These are phyloP conservation scores for Macrolepiota albuminosa DNA, from an alignment of 768 basidiomycete genomes.

Conservation along the genomic window DNA sequence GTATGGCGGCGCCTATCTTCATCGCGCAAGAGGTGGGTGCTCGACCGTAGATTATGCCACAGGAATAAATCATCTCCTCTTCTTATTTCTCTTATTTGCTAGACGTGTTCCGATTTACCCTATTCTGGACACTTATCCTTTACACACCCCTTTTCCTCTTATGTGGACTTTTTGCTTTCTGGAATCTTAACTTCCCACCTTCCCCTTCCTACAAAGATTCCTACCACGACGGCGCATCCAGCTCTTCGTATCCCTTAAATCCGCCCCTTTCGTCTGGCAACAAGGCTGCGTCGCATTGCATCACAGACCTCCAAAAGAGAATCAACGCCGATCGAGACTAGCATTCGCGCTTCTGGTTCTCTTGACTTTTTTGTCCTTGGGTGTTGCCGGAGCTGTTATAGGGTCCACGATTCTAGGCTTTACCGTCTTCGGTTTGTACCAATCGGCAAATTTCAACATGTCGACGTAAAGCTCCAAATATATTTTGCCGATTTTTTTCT, in stretches of 20 bases:
- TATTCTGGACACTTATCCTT: slow-evolving; percentile 49
- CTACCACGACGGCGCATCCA: slow-evolving; percentile 2
- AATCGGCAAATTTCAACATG: slow-evolving; percentile 42
- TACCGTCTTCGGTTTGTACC: slow-evolving; percentile 39
- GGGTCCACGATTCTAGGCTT: slow-evolving; percentile 43
- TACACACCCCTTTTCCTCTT: slow-evolving; percentile 46
- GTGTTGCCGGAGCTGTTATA: slow-evolving; percentile 42
- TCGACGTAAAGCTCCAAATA: slow-evolving; percentile 35
- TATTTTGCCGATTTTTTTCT: slow-evolving; percentile 1
- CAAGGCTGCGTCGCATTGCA: not conserved
- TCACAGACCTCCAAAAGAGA: slow-evolving; percentile 19
- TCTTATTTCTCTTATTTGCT: not conserved
- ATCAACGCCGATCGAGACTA: slow-evolving; percentile 40
- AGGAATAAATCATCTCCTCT: not conserved
- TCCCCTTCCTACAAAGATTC: slow-evolving; percentile 10
- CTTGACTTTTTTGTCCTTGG: slow-evolving; percentile 33
- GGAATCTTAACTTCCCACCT: slow-evolving; percentile 48
- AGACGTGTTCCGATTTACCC: slow-evolving; percentile 51
- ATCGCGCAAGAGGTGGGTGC: slow-evolving; percentile 31
- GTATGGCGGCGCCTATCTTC: slow-evolving; percentile 38
- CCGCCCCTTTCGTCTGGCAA: slow-evolving; percentile 12
- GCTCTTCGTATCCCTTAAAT: slow-evolving; percentile 9
- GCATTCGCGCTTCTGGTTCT: slow-evolving; percentile 44
- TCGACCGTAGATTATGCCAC: not conserved
- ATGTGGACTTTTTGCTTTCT: slow-evolving; percentile 46